Base-by-base conservation (phyloP, 176 grass and related monocot species). In the Areca catechu region DNA sequence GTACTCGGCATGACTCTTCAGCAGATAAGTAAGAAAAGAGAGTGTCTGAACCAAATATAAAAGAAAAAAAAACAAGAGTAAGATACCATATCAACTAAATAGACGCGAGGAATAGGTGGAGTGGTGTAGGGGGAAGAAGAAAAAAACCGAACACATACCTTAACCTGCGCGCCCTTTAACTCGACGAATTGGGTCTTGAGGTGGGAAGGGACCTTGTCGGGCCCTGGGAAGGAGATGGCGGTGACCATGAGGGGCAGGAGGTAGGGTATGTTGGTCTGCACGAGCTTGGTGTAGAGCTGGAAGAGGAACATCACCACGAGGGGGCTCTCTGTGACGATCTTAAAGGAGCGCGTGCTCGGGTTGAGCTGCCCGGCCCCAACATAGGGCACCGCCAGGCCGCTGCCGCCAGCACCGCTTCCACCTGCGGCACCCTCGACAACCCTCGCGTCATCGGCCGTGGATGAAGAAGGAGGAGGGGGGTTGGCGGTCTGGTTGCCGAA, bases 261-360 rank as follows among this genome's bases (percentile, higher is more conserved):
- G 54, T 15, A 75, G 0, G 93, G 87, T 37, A 98, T 98, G 79
- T 98, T 98, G 65, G 87, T 88, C 78, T 98, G 93, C 71, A 98
- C 93, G 64, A 98, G 93, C 75, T 98, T 98, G 0, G 83, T 78
- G 70, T 98, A 93, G n/a, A 98, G 30, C 66, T 98, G 93, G 76
- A 98, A 98, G 61, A 98, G 88, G 73, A 98, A 98, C 93, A 98
- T 98, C 28, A 98, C 93, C 14, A 92, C 93, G 27, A 98, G 84
- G 61, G 93, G 93, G 73, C 84, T 98, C 80, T 98, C 93, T 0
- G 88, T 92, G 20, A 98, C 88, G 17, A 98, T 89, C 73, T 98
- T 98, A 75, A 98, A 98, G 62, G 93, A 98, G 19, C 82, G 74
- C n/a, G 87, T 74, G 50, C 93, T 92, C 20, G 88, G 81, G 70